Evolutionary conservation across 1,139 yeast genomes (phyloP), one percentile per base, ranked within the genome.

Genomic region (Pneumocystis sp.): DNA sequence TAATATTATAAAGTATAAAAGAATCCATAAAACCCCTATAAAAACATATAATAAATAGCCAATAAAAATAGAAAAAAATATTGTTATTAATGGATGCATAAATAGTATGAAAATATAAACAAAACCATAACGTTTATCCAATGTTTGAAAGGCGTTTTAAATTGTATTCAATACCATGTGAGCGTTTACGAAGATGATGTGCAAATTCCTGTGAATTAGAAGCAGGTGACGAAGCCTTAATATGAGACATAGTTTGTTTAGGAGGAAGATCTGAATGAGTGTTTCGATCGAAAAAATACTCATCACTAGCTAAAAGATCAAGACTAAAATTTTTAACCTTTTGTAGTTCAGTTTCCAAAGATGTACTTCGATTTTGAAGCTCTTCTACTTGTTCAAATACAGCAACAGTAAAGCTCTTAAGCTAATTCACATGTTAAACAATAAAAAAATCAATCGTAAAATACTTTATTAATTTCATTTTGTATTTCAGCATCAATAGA

Each of bases 311-410:
- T 50, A 50, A 17, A 25, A 50, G 57, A 50, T 50, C 57, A 50
- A 50, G 57, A 50, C 57, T 50, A 50, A 50, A 50, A 50, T 50
- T 50, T 50, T 50, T 50, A 50, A 50, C 57, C 17, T 50, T 50
- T 50, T 50, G 57, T 50, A 50, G 21, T 4, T 50, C 57, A 25
- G 57, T 50, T 25, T 50, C 57, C 57, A 50, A 50, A 25, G 31
- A 50, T 50, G 57, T 50, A 50, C 57, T 50, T 10, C 57, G 57
- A 50, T 50, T 50, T 25, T 50, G 57, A 50, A 50, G 57, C 17
- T 50, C 57, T 25, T 50, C 57, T 25, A 50, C 57, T 50, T 50
- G 57, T 25, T 50, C 57, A 50, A 50, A 50, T 25, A 50, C 57
- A 50, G 57, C 57, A 25, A 50, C 57, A 10, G 57, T 50, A 12